Percentiles rank a stretch among this genome's conserved stretches.
Evolutionary conservation across 2,329 filamentous ascomycete species (phyloP).

Genomic region (Juglanconis sp.): DNA sequence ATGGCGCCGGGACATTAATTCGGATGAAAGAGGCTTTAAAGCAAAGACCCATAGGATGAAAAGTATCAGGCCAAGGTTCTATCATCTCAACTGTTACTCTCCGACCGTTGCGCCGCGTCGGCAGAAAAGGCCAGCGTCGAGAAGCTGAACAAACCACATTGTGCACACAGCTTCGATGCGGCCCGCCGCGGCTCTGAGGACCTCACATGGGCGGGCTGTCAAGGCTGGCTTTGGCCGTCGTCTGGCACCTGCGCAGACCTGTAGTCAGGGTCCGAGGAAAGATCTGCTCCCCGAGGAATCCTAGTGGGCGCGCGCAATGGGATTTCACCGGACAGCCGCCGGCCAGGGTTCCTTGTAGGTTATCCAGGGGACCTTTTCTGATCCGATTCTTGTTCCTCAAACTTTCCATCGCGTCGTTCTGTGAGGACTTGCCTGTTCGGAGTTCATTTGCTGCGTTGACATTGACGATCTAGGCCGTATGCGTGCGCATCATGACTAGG

Average conservation of each 20-base stretch:
- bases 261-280: background rate
- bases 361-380: background rate
- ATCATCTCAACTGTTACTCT: background rate
- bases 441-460: background rate
- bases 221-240: slow-evolving; percentile 2
- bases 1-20: background rate
- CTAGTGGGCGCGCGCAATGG: background rate
- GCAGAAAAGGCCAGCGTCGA: background rate
- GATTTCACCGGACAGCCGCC: slow-evolving; percentile 5
- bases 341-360: background rate
- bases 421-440: slow-evolving; percentile 10
- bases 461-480: slow-evolving; percentile 5
- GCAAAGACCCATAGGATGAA: background rate
- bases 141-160: slow-evolving; percentile 2
- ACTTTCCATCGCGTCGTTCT: slow-evolving; percentile 1
- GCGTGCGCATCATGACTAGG: slow-evolving; percentile 10
- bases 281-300: slow-evolving; percentile 8
- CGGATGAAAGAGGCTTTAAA: background rate
- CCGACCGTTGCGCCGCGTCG: background rate
- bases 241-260: slow-evolving; percentile 10
- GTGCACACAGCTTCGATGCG: slow-evolving; percentile 12
- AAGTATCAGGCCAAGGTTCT: background rate
- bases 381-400: background rate
- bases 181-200: slow-evolving; percentile 8
- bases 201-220: background rate